These are phyloP conservation scores for Botrytis elliptica DNA, from an alignment of 2,329 filamentous ascomycete genomes.

Conservation along the genomic window DNA sequence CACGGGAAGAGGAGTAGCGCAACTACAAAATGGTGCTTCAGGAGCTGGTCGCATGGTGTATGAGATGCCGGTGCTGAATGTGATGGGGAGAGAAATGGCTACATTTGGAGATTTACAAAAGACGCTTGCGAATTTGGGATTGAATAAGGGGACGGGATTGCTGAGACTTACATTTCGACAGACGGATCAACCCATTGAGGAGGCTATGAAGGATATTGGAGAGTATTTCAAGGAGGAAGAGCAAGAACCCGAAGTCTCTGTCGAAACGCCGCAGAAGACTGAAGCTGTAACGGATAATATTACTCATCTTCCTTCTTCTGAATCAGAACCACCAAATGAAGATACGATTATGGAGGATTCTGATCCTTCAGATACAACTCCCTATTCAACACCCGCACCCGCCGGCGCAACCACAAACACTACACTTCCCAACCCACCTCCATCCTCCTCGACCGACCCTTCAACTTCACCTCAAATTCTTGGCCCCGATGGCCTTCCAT, in stretches of 20 bases:
- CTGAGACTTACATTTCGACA: slow-evolving; percentile 74
- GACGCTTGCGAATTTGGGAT: slow-evolving; percentile 80
- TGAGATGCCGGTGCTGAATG: slow-evolving; percentile 79
- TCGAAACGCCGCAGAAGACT: slow-evolving; percentile 25
- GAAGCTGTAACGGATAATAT: slow-evolving; percentile 27
- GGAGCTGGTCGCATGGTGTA: slow-evolving; percentile 78
- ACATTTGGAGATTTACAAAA: slow-evolving; percentile 83
- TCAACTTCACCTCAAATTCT: slow-evolving; percentile 24
- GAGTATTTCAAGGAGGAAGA: slow-evolving; percentile 60
- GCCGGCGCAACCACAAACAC: slow-evolving; percentile 11
- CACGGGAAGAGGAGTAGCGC: slow-evolving; percentile 76
- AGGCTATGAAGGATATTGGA: slow-evolving; percentile 79
- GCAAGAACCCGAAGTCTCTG: slow-evolving; percentile 12
- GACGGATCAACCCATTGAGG: slow-evolving; percentile 76
- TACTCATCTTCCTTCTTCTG: slow-evolving; percentile 24
- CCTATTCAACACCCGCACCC: slow-evolving; percentile 1
- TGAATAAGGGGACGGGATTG: slow-evolving; percentile 79
- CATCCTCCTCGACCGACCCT: neutral
- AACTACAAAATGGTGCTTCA: slow-evolving; percentile 51
- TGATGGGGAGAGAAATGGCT: slow-evolving; percentile 77
- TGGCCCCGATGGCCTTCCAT: slow-evolving; percentile 46
- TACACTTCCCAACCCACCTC: neutral
- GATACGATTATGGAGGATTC: slow-evolving; percentile 22
- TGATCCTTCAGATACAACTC: slow-evolving; percentile 7
- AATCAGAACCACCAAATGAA: slow-evolving; percentile 20